These are phyloP conservation scores for Metschnikowia continentalis DNA, from an alignment of 805 yeast species.

Conservation along the genomic window DNA sequence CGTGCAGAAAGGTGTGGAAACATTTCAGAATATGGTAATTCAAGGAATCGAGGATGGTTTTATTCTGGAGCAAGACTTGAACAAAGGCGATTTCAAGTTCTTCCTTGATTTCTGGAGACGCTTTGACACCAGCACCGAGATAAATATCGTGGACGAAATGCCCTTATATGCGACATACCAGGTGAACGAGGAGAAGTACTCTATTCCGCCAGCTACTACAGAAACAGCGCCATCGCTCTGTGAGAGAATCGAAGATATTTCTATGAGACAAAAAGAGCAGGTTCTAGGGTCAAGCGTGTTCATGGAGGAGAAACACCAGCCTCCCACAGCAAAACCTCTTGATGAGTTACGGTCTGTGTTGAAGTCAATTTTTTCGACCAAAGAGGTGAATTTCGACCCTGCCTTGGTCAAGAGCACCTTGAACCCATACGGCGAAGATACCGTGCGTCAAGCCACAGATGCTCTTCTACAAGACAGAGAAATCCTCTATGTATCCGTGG, in stretches of 20 bases:
- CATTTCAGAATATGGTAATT: conserved; percentile 66
- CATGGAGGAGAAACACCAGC: conserved; percentile 24
- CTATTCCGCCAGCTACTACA: conserved; percentile 25
- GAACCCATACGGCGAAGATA: conserved; percentile 39
- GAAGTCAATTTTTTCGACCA: conserved; percentile 58
- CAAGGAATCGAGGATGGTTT: conserved; percentile 54
- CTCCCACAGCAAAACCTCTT: conserved; percentile 6
- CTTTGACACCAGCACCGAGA: conserved; percentile 35
- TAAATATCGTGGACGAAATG: conserved; percentile 26
- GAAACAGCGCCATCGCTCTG: conserved; percentile 20
- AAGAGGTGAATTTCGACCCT: conserved; percentile 44
- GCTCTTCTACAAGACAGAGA: conserved; percentile 55
- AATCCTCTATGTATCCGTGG: conserved; percentile 43
- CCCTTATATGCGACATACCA: conserved; percentile 40
- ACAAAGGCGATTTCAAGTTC: conserved; percentile 45
- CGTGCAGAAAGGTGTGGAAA: conserved; percentile 56
- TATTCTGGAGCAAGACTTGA: conserved; percentile 47
- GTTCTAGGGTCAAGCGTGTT: conserved; percentile 45
- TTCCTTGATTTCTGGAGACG: conserved; percentile 66
- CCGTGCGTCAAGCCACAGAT: conserved; percentile 46
- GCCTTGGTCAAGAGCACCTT: conserved; percentile 46
- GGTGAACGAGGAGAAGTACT: conserved; percentile 47
- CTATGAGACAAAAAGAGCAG: conserved; percentile 71
- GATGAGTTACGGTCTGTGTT: conserved; percentile 41
- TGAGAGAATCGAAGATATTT: conserved; percentile 47